Conservation (phyloP, 495 filamentous ascomycete species). For the Pyronema omphalodes region DNA sequence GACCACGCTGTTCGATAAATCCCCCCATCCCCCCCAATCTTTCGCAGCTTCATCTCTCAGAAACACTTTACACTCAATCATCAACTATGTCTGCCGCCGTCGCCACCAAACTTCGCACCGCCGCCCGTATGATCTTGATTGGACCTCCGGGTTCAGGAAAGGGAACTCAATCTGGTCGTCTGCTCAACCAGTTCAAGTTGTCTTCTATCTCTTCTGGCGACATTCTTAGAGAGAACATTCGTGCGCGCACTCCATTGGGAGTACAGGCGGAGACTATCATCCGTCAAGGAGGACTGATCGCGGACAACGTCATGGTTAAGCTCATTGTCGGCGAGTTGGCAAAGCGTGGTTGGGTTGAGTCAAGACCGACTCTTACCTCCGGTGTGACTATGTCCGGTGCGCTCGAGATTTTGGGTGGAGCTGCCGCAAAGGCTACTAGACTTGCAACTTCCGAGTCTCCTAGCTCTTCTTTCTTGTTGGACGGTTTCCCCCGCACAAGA, state of each 20-base stretch:
- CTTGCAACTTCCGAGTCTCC: slow-evolving; percentile 42
- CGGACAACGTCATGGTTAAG: slow-evolving; percentile 76
- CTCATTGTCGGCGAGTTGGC: slow-evolving; percentile 77
- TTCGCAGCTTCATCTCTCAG: too few species aligned
- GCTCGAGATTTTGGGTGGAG: slow-evolving; percentile 10
- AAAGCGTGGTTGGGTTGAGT: slow-evolving; percentile 60
- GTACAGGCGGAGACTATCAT: slow-evolving; percentile 78
- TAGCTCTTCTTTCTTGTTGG: slow-evolving; percentile 76
- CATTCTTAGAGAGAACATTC: slow-evolving; percentile 72
- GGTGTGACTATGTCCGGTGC: slow-evolving; percentile 23
- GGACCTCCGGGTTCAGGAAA: slow-evolving; percentile 88
- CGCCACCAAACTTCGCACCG: slow-evolving; percentile 41
- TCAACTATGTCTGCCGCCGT: slow-evolving; percentile 1
- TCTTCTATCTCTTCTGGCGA: slow-evolving; percentile 89
- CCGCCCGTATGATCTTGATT: slow-evolving; percentile 84
- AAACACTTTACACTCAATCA: not conserved
- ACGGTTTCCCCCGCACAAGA: slow-evolving; percentile 86
- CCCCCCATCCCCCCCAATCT: too few species aligned
- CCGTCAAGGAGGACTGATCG: slow-evolving; percentile 63
- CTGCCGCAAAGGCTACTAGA: slow-evolving; percentile 11
- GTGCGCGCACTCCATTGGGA: slow-evolving; percentile 66
- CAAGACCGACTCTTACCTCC: slow-evolving; percentile 22
- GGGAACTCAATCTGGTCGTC: slow-evolving; percentile 79
- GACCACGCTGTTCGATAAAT: too few species aligned
- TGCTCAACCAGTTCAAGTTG: slow-evolving; percentile 71